Conservation (phyloP, 225 moss, liverwort and hornwort species). For the Neckera pumila region DNA sequence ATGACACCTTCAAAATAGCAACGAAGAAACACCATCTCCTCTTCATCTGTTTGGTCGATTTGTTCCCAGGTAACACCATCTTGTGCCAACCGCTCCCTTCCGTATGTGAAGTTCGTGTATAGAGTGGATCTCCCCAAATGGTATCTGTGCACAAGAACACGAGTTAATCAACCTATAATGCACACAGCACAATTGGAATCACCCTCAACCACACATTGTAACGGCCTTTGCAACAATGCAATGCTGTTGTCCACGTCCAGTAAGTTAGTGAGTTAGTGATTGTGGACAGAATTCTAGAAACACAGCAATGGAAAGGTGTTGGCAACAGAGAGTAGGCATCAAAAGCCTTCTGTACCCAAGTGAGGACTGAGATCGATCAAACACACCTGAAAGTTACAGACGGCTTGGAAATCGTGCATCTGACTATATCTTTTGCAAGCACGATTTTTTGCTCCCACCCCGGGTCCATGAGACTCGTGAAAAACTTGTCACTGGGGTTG, state of each 20-base stretch:
- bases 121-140: neutral
- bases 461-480: no score
- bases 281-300: no score
- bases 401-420: no score
- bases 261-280: no score
- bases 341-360: neutral
- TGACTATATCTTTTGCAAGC: no score
- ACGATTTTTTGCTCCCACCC: no score
- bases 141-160: neutral
- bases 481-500: no score
- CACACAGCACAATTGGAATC: no score
- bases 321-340: neutral
- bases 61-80: neutral
- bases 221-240: neutral
- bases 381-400: neutral
- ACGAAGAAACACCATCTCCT: neutral
- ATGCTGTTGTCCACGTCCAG: neutral
- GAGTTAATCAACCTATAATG: no score
- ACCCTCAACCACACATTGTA: neutral
- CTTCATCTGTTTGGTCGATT: neutral
- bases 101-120: neutral
- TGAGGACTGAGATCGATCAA: neutral
- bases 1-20: neutral
- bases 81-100: neutral
- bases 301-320: neutral